Base-by-base conservation (phyloP, 2,329 filamentous ascomycete genomes). In the Fusarium goolgardi region DNA sequence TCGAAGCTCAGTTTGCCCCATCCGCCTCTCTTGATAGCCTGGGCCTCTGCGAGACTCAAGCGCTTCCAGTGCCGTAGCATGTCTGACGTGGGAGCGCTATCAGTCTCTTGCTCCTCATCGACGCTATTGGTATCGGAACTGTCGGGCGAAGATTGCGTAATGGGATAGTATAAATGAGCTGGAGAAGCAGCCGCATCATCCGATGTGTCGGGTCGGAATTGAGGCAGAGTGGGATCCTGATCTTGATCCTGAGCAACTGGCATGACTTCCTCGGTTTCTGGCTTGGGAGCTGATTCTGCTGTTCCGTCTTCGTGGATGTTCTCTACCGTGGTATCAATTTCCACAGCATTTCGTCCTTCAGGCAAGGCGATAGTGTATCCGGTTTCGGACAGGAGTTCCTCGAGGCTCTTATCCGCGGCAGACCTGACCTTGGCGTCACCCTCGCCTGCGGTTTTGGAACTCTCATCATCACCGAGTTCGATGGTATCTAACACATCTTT, bases 1-100 rank as follows among this genome's bases (percentile, higher is more conserved):
- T 86, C 84, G 69, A 90, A 94, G 74, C 81, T 91, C 47, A 98
- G 81, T 74, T 89, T 88, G 1, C 93, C 95, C 79, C 89, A 91
- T 1, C 94, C 94, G n/a, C 91, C 93, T 27, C 93, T 85, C 59
- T 85, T 81, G 57, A 83, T 84, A 3, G 92, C 90, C 75, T 94
- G 89, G 37, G 84, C 81, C 74, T 96, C 92, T 1, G 90, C 86
- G 18, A 84, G 76, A 69, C 91, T 88, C 10, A 94, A 81, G 29
- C 78, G 76, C 72, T 85, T 86, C 83, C 84, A 88, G 29, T 79
- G 73, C 27, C 80, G 70, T 18, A 88, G 75, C 31, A 75, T 81
- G 34, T 74, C 71, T 5, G 64, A 51, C 3, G 74, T 65, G 1
- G 77, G 73, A 27, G 76, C 71, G 39, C 61, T 61, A 11, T 64